Evolutionary conservation across 805 yeast genomes (phyloP).

Genomic region (Monosporozyma aerobia): DNA sequence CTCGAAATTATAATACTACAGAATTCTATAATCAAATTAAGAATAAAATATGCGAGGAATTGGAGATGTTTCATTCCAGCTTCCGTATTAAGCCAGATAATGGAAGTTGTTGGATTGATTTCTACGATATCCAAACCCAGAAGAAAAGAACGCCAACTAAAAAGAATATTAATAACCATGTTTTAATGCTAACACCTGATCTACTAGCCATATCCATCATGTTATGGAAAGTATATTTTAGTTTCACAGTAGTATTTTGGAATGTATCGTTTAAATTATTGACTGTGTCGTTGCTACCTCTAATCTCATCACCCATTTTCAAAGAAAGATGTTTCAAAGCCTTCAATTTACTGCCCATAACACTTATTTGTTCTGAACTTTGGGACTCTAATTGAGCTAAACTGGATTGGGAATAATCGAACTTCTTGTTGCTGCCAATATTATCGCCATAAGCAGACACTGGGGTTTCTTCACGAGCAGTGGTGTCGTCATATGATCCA

Average conservation of each 20-base stretch:
- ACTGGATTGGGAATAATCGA: constrained; percentile 43
- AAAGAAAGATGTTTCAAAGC: constrained; percentile 47
- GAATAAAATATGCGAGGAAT: background rate
- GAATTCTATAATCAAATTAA: background rate
- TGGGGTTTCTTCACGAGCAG: constrained; percentile 6
- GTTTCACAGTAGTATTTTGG: constrained; percentile 37
- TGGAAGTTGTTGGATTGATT: background rate
- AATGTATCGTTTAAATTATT: constrained; percentile 36
- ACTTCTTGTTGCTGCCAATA: constrained; percentile 6
- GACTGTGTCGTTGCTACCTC: constrained; percentile 41
- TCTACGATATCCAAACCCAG: constrained; percentile 35
- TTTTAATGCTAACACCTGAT: constrained; percentile 54
- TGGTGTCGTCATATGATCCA: constrained; percentile 10
- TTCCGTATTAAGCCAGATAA: background rate
- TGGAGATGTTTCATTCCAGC: background rate
- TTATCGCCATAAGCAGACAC: constrained; percentile 37
- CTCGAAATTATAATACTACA: background rate
- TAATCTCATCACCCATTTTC: constrained; percentile 58
- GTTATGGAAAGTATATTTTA: constrained; percentile 44
- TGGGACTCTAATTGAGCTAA: constrained; percentile 58
- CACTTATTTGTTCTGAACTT: constrained; percentile 47
- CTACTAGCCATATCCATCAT: constrained; percentile 58
- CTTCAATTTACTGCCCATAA: constrained; percentile 45
- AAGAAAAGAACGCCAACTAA: constrained; percentile 43
- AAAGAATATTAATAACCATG: constrained; percentile 46